These are phyloP conservation scores for Chimonanthus salicifolius DNA, from an alignment of 164 flowering plant species.

Conservation along the genomic window DNA sequence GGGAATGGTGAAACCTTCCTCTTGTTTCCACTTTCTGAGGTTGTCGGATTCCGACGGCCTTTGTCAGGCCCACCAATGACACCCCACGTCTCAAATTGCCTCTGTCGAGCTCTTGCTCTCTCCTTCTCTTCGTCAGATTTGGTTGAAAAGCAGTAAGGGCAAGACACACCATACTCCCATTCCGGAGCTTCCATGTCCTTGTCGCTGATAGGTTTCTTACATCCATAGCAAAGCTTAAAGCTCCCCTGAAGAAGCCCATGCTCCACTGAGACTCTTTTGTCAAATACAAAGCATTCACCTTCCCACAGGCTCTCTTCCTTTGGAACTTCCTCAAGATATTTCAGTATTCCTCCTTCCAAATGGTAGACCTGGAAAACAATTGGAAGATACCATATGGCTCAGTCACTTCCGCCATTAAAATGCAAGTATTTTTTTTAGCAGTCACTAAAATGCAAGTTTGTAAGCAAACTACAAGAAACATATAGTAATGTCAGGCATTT, in stretches of 20 bases:
- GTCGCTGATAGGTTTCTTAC: conserved; percentile 86
- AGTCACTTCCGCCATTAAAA: background rate
- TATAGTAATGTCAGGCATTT: too few relatives aligned
- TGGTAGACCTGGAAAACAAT: conserved; percentile 68
- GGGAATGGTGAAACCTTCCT: conserved; percentile 1
- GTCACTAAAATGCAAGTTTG: too few relatives aligned
- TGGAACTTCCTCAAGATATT: conserved; percentile 86
- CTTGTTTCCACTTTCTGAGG: background rate
- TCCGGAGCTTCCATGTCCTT: conserved; percentile 82
- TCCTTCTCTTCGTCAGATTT: conserved; percentile 93
- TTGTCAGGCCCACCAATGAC: conserved; percentile 89
- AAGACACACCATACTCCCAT: conserved; percentile 80
- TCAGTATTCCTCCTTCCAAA: conserved; percentile 87
- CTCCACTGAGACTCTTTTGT: conserved; percentile 88
- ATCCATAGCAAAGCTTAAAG: conserved; percentile 90
- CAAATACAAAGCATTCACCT: conserved; percentile 97
- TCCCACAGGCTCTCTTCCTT: conserved; percentile 79
- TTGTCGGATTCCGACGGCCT: conserved; percentile 39
- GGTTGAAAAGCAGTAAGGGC: conserved; percentile 72
- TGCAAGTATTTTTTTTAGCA: background rate
- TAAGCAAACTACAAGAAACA: too few relatives aligned
- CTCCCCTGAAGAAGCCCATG: conserved; percentile 82
- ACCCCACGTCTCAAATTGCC: conserved; percentile 82
- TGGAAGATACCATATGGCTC: background rate
- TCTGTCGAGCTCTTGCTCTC: conserved; percentile 89